A percentile compares a stretch with the other conserved stretches of the same genome.
Evolutionary conservation across 495 filamentous ascomycete species (phyloP).

Genomic region (Articulospora tetracladia): DNA sequence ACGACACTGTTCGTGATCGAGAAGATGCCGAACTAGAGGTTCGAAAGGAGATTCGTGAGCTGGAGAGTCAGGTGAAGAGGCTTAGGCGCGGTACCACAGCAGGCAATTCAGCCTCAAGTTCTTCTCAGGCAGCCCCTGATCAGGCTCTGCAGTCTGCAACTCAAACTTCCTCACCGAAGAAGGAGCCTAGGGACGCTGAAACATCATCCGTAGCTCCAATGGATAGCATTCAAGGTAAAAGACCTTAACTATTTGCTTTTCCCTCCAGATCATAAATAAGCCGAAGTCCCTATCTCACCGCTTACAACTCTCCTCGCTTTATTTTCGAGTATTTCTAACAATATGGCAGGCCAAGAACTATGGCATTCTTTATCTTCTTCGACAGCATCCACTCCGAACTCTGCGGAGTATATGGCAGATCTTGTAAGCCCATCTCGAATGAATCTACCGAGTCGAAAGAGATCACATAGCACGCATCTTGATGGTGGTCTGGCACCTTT

Average conservation of each 20-base stretch:
- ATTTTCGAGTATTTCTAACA: constrained; percentile 11
- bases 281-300: no score
- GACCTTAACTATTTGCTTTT: constrained; percentile 1
- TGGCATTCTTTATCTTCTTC: constrained; percentile 3
- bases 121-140: constrained; percentile 3
- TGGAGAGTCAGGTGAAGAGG: constrained; percentile 16
- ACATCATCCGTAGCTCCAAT: background rate
- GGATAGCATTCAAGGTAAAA: constrained; percentile 12
- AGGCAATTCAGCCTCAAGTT: background rate
- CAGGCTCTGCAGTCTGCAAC: background rate
- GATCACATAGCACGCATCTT: constrained; percentile 29
- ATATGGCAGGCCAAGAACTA: constrained; percentile 1
- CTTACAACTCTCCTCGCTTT: background rate
- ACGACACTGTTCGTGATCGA: constrained; percentile 24
- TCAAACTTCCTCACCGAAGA: background rate
- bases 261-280: background rate
- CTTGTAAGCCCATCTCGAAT: constrained; percentile 15
- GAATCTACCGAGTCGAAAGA: constrained; percentile 29
- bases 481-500: constrained; percentile 15
- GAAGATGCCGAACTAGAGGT: constrained; percentile 17
- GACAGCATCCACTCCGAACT: constrained; percentile 20
- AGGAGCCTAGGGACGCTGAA: background rate
- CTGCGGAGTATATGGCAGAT: constrained; percentile 2
- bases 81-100: constrained; percentile 7
- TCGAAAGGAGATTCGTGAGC: constrained; percentile 14